Percentiles rank a stretch among this genome's conserved stretches.
These are phyloP conservation scores for Diaporthe australafricana DNA, from an alignment of 2,329 filamentous ascomycete species.

Conservation along the genomic window DNA sequence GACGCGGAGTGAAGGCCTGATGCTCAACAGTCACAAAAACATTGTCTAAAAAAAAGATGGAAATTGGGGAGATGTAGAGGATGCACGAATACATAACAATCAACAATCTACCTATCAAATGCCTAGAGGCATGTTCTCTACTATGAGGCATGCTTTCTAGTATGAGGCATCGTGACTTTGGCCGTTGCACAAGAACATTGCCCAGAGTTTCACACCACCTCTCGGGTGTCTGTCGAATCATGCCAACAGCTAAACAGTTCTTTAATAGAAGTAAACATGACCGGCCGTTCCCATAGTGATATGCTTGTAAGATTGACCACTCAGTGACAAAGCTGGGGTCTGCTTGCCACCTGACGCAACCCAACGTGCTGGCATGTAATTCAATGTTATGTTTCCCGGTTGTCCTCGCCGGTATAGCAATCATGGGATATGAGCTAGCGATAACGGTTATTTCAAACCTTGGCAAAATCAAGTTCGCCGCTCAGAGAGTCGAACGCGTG, in stretches of 20 bases:
- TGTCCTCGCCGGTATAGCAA: not conserved
- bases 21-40: not conserved
- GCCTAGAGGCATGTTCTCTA: too few species aligned
- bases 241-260: not conserved
- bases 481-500: conserved; percentile 14
- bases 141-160: not conserved
- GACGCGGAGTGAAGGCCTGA: not conserved
- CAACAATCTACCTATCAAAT: not conserved
- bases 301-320: not conserved
- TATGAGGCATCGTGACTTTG: too few species aligned
- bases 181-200: not conserved
- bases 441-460: not conserved
- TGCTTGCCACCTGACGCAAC: too few species aligned
- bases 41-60: too few species aligned
- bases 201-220: not conserved
- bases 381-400: not conserved
- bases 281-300: conserved; percentile 1
- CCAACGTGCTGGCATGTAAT: not conserved
- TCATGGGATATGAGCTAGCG: not conserved
- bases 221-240: not conserved
- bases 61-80: not conserved
- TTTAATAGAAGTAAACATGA: too few species aligned
- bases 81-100: not conserved
- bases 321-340: not conserved
- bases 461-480: conserved; percentile 6